Evolutionary conservation across 768 basidiomycete genomes (phyloP), one percentile per base, ranked within the genome.

Genomic region (Wakefieldia striispora): DNA sequence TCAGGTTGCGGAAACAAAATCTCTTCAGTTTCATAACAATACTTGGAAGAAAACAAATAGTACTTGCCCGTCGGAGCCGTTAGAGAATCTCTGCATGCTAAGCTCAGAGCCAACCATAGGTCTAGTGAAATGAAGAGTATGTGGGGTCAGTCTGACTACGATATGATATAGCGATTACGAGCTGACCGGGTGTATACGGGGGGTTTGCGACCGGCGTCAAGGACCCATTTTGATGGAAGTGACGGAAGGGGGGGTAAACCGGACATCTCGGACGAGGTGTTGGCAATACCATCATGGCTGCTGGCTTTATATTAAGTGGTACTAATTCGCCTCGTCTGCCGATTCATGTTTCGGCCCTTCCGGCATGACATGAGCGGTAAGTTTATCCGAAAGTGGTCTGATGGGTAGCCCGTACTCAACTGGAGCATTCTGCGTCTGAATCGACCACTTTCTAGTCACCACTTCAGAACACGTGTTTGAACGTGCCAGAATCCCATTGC

Each of bases 151-250:
- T 54, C 16, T 41, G 19, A 26, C 7, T 12, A 17, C 10, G 9
- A 24, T 2, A 9, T 34, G 17, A 7, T 27, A 6, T 17, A 4
- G 16, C 24, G 12, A 40, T n/a, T n/a, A n/a, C n/a, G n/a, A n/a
- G n/a, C 55, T 35, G 12, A 60, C 59, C 59, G 55, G 23, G 55
- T 60, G 21, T 59, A 56, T 24, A 41, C 58, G 4, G 50, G 50
- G 2, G 50, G 48, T 6, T 50, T 35, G 11, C 54, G 47, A 24
- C 11, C 34, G 16, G 24, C 8, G 21, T 59, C 54, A 12, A 59
- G 20, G 13, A 39, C 33, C 58, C 58, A 59, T 31, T 31, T 8
- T 9, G 27, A 13, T 0, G 33, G 14, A 13, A 3, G 13, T 4
- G 49, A 5, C 14, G 46, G 31, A 9, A 17, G 12, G 9, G 40